Conservation (phyloP, 2,329 filamentous ascomycete genomes). For the Penicillium griseofulvum region DNA sequence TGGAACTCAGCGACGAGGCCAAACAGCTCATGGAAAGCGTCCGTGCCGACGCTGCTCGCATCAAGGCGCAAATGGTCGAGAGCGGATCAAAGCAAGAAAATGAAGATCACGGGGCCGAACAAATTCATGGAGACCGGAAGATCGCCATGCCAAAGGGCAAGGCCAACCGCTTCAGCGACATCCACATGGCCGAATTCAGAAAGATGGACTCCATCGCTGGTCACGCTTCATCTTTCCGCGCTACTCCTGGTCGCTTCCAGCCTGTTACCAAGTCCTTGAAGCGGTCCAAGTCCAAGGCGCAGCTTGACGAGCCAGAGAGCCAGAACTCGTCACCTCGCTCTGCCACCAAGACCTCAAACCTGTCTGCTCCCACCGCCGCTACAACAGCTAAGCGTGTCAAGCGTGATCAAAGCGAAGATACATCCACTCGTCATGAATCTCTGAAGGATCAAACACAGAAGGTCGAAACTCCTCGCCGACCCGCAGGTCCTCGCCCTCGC, state of each 20-base stretch:
- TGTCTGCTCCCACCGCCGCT: slow-evolving; percentile 36
- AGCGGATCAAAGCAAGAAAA: slow-evolving; percentile 57
- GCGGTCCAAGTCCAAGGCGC: slow-evolving; percentile 59
- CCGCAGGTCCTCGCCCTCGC: slow-evolving; percentile 41
- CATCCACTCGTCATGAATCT: slow-evolving; percentile 56
- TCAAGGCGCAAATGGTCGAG: slow-evolving; percentile 66
- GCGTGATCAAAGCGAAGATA: slow-evolving; percentile 65
- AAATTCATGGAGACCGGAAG: slow-evolving; percentile 57
- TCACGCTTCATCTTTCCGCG: slow-evolving; percentile 72
- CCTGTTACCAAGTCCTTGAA: slow-evolving; percentile 47
- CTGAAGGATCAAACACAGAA: slow-evolving; percentile 5
- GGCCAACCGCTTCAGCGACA: slow-evolving; percentile 74
- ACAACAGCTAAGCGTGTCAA: slow-evolving; percentile 67
- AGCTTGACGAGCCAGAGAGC: slow-evolving; percentile 60
- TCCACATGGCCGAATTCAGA: slow-evolving; percentile 83
- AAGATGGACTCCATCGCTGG: slow-evolving; percentile 97
- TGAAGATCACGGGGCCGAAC: slow-evolving; percentile 47
- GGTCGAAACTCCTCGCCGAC: slow-evolving; percentile 22
- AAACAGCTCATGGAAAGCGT: slow-evolving; percentile 63
- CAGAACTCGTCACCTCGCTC: slow-evolving; percentile 41
- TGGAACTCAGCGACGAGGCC: slow-evolving; percentile 50
- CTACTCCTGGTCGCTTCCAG: slow-evolving; percentile 45
- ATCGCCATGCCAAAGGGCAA: slow-evolving; percentile 79
- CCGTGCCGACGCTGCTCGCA: slow-evolving; percentile 67
- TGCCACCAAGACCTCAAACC: slow-evolving; percentile 28